Conservation (phyloP, 2,329 filamentous ascomycete species). For the Trematosphaeria pertusa region DNA sequence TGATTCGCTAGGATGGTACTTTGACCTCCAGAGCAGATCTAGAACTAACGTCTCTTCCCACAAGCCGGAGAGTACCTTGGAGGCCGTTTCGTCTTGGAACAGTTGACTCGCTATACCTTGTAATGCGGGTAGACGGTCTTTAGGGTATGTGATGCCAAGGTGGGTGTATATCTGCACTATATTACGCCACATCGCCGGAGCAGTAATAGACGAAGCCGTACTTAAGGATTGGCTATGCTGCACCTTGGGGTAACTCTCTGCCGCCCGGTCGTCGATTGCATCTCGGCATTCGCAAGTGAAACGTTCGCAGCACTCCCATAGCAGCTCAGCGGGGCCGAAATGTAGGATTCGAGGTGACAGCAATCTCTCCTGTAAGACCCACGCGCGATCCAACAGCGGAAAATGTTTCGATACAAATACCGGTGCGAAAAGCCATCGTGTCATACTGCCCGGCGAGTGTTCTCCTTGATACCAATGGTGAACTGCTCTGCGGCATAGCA, state of each 20-base stretch:
- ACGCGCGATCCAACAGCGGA: conserved; percentile 16
- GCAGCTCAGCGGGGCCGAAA: conserved; percentile 18
- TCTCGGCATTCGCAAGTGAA: conserved; percentile 2
- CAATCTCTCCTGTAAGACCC: conserved; percentile 29
- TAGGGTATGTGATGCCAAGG: background rate
- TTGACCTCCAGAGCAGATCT: background rate
- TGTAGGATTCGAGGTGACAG: conserved; percentile 27
- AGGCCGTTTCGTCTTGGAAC: background rate
- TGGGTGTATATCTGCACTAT: background rate
- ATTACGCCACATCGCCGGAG: background rate
- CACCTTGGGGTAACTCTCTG: background rate
- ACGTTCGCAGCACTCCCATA: conserved; percentile 19
- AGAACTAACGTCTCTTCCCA: background rate
- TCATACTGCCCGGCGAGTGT: background rate
- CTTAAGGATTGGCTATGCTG: background rate
- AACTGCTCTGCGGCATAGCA: background rate
- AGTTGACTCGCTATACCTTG: background rate
- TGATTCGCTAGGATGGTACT: no score
- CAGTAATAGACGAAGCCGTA: background rate
- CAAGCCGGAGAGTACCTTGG: background rate
- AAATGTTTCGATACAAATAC: background rate
- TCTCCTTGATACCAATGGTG: background rate
- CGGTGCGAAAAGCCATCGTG: background rate
- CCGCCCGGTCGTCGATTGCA: background rate
- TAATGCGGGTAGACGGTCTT: background rate